Base-by-base conservation (phyloP, 192 early-diverging fungal species). In the Linnemannia exigua region DNA sequence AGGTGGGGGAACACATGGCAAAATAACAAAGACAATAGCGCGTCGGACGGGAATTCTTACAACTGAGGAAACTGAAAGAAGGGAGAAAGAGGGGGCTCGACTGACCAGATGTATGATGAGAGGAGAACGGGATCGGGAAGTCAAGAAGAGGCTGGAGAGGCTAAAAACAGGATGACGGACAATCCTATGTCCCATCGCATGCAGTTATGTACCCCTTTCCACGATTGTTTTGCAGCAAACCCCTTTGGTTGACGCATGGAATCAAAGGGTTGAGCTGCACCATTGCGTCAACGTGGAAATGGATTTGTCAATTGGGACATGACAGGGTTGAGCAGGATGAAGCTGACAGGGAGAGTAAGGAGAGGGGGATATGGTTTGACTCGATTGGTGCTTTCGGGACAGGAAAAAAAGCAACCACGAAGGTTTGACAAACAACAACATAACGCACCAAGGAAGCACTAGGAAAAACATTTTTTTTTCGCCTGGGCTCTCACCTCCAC, bases 1-100 rank as follows among this genome's bases (percentile, higher is more conserved):
- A 63, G 58, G 12, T 63, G 58, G 58, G 25, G 58, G 58, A 25
- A 31, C 58, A 63, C 58, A 63, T 63, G 58, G 58, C 58, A 63
- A 44, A 44, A 9, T 6, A 44, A 44, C 3, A 44, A 61, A 28
- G 20, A 28, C 6, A 20, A 5, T 8, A 70, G 38, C 36, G 35
- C 68, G 37, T 70, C 20, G 8, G n/a, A 9, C 54, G 6, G 54
- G 12, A 25, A 25, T 63, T 74, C 16, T 52, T 69, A 44, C 36
- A 63, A 44, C 20, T 7, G 35, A 22, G 35, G 14, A 79, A 25
- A 11, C 47, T 41, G 58, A 58, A 67, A 50, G 17, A 33, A 52
- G 33, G 48, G 54, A 51, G 20, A 58, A 48, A 70, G 47, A 77
- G 54, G 54, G 54, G n/a, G 28, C 58, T 63, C 28, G 28, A 31